A percentile compares a stretch with the other conserved stretches of the same genome.
phyloP scores from a whole-genome alignment of 139 green algal genomes.

The Chlamydomonas sp. region DNA sequence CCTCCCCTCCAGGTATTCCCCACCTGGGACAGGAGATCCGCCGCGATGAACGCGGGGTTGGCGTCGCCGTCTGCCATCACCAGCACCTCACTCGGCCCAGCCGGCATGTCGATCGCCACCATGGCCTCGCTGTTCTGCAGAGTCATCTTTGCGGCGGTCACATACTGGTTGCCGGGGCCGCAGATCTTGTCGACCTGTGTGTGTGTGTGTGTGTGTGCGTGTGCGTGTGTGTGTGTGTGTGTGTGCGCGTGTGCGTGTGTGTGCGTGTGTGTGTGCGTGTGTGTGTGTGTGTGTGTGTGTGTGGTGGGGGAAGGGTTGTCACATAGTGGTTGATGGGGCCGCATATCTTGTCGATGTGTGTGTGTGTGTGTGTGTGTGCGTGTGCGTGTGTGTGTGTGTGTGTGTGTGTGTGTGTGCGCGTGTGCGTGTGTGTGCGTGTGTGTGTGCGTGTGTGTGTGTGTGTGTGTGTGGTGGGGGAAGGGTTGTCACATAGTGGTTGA shows the following conservation, averaged over 20 bases:
- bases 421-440: too few relatives aligned
- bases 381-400: too few relatives aligned
- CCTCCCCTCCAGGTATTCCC: too few relatives aligned
- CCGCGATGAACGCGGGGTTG: conserved; percentile 68
- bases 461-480: too few relatives aligned
- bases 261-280: too few relatives aligned
- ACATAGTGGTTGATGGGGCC: conserved; percentile 88
- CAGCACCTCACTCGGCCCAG: conserved; percentile 81
- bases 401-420: too few relatives aligned
- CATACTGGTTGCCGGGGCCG: conserved; percentile 86
- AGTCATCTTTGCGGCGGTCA: conserved; percentile 88
- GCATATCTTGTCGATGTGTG: conserved; percentile 90
- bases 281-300: too few relatives aligned
- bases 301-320: too few relatives aligned
- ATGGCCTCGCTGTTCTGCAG: conserved; percentile 44
- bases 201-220: not conserved
- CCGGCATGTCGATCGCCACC: conserved; percentile 91
- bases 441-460: too few relatives aligned
- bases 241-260: too few relatives aligned
- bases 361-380: conserved; percentile 63
- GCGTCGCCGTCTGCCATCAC: conserved; percentile 88
- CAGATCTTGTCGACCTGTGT: conserved; percentile 81
- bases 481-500: conserved; percentile 91
- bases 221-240: too few relatives aligned
- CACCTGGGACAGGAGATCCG: conserved; percentile 92